Evolutionary conservation across 805 yeast genomes (phyloP), one percentile per base, ranked within the genome.

Genomic region (Cyberlindnera euphorbiae): DNA sequence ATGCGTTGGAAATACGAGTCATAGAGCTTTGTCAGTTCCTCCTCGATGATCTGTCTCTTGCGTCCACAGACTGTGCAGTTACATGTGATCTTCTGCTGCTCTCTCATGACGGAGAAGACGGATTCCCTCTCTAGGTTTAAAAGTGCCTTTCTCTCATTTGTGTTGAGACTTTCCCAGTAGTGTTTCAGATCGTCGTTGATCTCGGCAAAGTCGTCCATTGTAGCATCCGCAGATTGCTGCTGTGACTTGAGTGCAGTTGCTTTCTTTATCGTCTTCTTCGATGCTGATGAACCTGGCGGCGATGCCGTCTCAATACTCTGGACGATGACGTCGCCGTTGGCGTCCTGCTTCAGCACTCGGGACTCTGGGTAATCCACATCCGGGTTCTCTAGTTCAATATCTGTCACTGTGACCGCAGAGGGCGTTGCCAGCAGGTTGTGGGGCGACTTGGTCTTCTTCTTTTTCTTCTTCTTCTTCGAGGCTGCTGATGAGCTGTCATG

Each of bases 41-140:
- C 78, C 52, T 83, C 93, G 44, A 86, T 73, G 12, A 85, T 76
- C 33, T 66, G 59, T 50, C 80, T 77, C 47, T 82, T 79, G 30
- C 84, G 72, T 2, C 89, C 90, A 62, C 96, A 89, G 14, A 77
- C 77, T 4, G 78, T 64, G 55, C 96, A 89, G 39, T 75, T 70
- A 56, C 96, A 88, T 11, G 56, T 57, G 17, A 66, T 62, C 44
- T 69, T 66, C 51, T 76, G 80, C 51, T 77, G 77, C 41, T 71
- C 77, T 42, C 71, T 74, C 56, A 86, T 74, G 28, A 77, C 69
- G 32, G 71, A 73, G 59, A 83, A 67, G 1, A 88, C 77, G 27
- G 84, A 78, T 31, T 75, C 75, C 53, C 79, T 81, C 46, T 83
- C 85, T 29, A 84, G 73, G 49, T 72, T 69, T 21, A 84, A 71